These are phyloP conservation scores for Cymbomonas tetramitiformis DNA, from an alignment of 139 green algal genomes.

Conservation along the genomic window DNA sequence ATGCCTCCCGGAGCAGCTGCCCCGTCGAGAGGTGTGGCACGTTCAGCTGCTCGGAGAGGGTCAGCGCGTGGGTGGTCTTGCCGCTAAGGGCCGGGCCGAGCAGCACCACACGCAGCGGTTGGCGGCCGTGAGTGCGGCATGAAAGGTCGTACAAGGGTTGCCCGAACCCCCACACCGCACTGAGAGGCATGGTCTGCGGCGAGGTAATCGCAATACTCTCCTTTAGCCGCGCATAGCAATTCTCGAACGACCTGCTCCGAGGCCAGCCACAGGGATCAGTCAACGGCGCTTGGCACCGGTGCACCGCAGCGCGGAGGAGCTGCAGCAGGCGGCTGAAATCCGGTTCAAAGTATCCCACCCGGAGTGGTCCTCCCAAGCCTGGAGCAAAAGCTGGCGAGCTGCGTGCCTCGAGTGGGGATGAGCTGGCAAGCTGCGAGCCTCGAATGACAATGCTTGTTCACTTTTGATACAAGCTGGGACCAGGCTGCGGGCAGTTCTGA, in stretches of 20 bases:
- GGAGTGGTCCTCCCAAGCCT: neutral
- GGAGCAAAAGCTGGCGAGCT: too few species aligned
- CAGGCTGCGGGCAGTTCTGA: too few species aligned
- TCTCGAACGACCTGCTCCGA: too few species aligned
- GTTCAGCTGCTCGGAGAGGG: constrained; percentile 27
- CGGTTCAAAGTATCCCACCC: too few species aligned
- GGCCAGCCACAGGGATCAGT: too few species aligned
- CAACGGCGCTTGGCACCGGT: too few species aligned
- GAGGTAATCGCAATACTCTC: neutral
- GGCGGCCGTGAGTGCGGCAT: constrained; percentile 34
- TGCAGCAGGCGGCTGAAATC: too few species aligned
- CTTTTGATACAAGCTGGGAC: too few species aligned
- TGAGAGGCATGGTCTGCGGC: constrained; percentile 10
- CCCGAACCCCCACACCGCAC: constrained; percentile 54
- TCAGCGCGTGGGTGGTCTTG: constrained; percentile 43
- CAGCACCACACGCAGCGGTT: constrained; percentile 40
- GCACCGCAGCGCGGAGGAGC: too few species aligned
- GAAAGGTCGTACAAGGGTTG: constrained; percentile 45
- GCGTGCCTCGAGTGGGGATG: too few species aligned
- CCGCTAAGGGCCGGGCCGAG: constrained; percentile 44
- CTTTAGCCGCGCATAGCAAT: constrained; percentile 1
- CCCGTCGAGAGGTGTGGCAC: constrained; percentile 6
- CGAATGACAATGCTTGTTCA: too few species aligned
- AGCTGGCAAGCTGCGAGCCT: too few species aligned
- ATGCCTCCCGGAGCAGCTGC: constrained; percentile 3